Conservation (phyloP, 1,284 basidiomycete genomes). For the Schizopora paradoxa region DNA sequence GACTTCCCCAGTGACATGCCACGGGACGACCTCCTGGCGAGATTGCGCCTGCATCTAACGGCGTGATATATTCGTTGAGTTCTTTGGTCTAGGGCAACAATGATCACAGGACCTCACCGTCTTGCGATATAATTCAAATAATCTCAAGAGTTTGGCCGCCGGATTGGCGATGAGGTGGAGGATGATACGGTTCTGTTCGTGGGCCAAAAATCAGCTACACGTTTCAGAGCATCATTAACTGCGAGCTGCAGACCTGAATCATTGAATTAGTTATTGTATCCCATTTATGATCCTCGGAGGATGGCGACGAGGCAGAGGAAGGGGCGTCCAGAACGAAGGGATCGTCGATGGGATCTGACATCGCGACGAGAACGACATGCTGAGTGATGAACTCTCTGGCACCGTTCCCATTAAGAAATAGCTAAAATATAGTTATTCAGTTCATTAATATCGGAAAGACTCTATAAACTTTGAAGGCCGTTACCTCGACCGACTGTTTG, state of each 20-base stretch:
- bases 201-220: no score
- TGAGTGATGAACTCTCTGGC: constrained; percentile 11
- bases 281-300: no score
- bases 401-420: constrained; percentile 10
- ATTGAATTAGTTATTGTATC: no score
- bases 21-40: constrained; percentile 16
- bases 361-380: constrained; percentile 17
- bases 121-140: constrained; percentile 17
- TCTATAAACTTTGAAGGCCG: no score
- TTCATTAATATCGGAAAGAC: no score
- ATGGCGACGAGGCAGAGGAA: no score
- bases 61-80: neutral
- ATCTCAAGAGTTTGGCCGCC: constrained; percentile 7
- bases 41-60: constrained; percentile 14
- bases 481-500: constrained; percentile 17
- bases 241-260: no score
- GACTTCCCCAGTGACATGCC: constrained; percentile 12
- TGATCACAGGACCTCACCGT: constrained; percentile 9
- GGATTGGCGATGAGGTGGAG: constrained; percentile 17
- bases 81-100: no score
- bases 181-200: constrained; percentile 13
- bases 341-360: constrained; percentile 17
- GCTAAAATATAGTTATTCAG: neutral
- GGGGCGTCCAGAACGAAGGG: no score
- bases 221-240: no score